A percentile compares a stretch with the other conserved stretches of the same genome.
phyloP scores from a whole-genome alignment of 441 rosid genomes.

The Euphorbia neoarborescens region DNA sequence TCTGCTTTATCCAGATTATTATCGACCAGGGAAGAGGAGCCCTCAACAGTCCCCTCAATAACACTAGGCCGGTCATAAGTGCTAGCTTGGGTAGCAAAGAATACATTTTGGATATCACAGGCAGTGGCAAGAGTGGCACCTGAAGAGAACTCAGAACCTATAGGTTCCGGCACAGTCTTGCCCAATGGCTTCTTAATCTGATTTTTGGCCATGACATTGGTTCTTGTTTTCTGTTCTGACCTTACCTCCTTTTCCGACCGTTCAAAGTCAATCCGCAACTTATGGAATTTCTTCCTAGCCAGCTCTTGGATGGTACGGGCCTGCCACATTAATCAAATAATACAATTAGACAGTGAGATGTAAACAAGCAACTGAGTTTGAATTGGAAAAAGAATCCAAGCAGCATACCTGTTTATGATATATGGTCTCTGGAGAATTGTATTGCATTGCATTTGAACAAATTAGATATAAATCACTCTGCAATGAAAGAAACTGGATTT shows the following conservation, averaged over 20 bases:
- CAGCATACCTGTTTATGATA: constrained; percentile 65
- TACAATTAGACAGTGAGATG: constrained; percentile 13
- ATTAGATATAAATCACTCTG: constrained; percentile 75
- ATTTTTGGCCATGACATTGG: constrained; percentile 43
- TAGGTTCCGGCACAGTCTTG: constrained; percentile 36
- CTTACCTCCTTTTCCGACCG: constrained; percentile 51
- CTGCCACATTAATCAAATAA: constrained; percentile 30
- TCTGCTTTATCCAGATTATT: constrained; percentile 50
- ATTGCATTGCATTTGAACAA: constrained; percentile 88
- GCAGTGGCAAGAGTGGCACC: constrained; percentile 45
- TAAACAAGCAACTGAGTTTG: constrained; percentile 3
- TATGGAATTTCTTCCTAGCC: constrained; percentile 66
- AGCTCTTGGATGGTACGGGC: constrained; percentile 75
- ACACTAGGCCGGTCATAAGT: constrained; percentile 40
- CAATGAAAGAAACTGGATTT: constrained; percentile 25
- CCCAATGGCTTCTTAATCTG: constrained; percentile 40
- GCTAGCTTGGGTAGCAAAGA: constrained; percentile 34
- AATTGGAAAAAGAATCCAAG: constrained; percentile 5
- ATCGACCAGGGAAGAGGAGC: constrained; percentile 36
- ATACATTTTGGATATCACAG: constrained; percentile 37
- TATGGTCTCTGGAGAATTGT: constrained; percentile 66
- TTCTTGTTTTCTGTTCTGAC: constrained; percentile 45
- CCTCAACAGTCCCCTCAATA: constrained; percentile 39
- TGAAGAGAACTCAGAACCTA: constrained; percentile 43
- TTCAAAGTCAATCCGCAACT: constrained; percentile 50